These are phyloP conservation scores for Alternaria hordeiaustralica DNA, from an alignment of 2,329 filamentous ascomycete genomes.

Conservation along the genomic window DNA sequence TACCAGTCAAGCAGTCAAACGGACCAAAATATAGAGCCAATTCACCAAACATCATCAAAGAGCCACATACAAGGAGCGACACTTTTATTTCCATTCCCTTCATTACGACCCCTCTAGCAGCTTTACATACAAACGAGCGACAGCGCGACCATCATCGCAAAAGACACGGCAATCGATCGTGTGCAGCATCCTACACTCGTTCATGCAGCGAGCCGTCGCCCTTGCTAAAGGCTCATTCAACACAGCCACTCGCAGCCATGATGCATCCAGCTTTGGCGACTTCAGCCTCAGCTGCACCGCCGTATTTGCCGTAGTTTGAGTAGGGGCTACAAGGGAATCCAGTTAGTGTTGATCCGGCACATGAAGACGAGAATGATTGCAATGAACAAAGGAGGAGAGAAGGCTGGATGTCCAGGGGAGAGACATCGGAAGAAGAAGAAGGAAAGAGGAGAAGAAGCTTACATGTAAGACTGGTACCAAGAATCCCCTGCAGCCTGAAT, in stretches of 20 bases:
- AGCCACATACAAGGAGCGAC: background rate
- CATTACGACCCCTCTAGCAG: background rate
- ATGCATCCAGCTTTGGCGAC: background rate
- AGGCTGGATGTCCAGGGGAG: no score
- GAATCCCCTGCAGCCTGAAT: background rate
- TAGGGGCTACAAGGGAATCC: background rate
- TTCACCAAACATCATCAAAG: background rate
- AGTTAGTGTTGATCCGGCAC: background rate
- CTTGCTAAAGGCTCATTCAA: background rate
- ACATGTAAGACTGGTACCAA: background rate
- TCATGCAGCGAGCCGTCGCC: background rate
- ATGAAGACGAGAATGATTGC: background rate
- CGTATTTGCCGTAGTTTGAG: background rate
- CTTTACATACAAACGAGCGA: background rate
- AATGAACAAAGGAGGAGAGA: background rate
- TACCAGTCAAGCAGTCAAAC: background rate
- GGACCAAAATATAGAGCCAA: background rate
- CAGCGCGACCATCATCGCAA: background rate
- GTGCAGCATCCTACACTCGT: background rate
- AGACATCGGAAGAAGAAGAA: background rate
- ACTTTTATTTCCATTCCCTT: background rate
- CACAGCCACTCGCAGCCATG: background rate
- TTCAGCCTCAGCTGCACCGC: background rate
- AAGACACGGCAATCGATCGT: background rate
- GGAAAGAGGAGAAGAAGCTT: background rate